Conservation (phyloP, 805 yeast genomes). For the Ogataea henricii region DNA sequence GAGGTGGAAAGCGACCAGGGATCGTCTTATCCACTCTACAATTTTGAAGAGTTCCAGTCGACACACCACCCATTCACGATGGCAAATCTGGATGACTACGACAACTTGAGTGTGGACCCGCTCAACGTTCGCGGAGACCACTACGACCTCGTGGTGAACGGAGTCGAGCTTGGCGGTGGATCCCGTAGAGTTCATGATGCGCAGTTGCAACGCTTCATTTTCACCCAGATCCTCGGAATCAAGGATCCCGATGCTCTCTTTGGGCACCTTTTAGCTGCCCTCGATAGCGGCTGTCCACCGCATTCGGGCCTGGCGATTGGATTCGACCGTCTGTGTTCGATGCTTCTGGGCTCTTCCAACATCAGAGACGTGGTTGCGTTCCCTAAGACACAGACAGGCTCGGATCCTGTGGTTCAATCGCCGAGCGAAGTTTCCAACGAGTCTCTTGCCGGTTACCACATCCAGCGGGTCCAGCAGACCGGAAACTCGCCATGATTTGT, state of each 20-base stretch:
- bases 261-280: slow-evolving; percentile 82
- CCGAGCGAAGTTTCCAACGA: slow-evolving; percentile 65
- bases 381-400: slow-evolving; percentile 89
- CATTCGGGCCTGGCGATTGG: slow-evolving; percentile 98
- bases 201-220: slow-evolving; percentile 69
- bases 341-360: slow-evolving; percentile 73
- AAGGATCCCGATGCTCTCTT: slow-evolving; percentile 61
- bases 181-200: slow-evolving; percentile 93
- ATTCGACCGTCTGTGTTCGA: slow-evolving; percentile 89
- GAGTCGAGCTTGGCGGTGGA: slow-evolving; percentile 97
- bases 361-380: slow-evolving; percentile 95
- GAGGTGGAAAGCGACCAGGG: slow-evolving; percentile 37
- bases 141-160: slow-evolving; percentile 90
- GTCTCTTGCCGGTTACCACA: slow-evolving; percentile 52
- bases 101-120: slow-evolving; percentile 54
- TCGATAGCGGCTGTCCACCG: slow-evolving; percentile 94
- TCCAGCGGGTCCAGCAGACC: neutral
- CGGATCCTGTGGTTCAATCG: slow-evolving; percentile 83
- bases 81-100: slow-evolving; percentile 73
- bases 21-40: slow-evolving; percentile 62
- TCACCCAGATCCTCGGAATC: slow-evolving; percentile 64
- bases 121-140: slow-evolving; percentile 81
- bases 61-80: slow-evolving; percentile 99
- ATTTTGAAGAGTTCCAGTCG: slow-evolving; percentile 50
- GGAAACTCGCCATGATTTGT: too few species aligned